Conservation (phyloP, 169 alveolate species). For the Cryptosporidium muris region DNA sequence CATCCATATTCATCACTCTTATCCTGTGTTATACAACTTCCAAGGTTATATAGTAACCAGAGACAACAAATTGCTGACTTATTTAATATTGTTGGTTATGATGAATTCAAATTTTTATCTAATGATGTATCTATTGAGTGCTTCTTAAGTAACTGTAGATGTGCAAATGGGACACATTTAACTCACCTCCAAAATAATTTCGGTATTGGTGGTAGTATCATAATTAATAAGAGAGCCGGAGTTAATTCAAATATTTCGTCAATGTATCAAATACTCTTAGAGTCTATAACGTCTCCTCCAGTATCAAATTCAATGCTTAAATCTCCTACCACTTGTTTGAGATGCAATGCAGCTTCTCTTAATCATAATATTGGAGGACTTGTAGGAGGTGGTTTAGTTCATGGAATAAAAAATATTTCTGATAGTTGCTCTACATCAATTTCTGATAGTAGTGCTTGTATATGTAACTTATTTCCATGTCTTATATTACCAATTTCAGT, state of each 20-base stretch:
- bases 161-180: neutral
- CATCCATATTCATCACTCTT: slow-evolving; percentile 49
- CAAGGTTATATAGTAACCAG: neutral
- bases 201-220: slow-evolving; percentile 1
- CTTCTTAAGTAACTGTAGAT: neutral
- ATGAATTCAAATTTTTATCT: slow-evolving; percentile 30
- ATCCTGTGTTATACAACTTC: slow-evolving; percentile 46
- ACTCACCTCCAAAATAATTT: neutral
- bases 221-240: neutral
- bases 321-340: neutral
- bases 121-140: neutral
- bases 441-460: slow-evolving; percentile 18
- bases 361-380: neutral
- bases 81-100: slow-evolving; percentile 29
- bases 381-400: neutral
- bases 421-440: neutral
- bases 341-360: neutral
- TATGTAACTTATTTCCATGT: slow-evolving; percentile 41
- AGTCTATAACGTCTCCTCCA: neutral
- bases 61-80: neutral
- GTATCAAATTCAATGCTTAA: slow-evolving; percentile 2
- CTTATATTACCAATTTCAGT: slow-evolving; percentile 51
- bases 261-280: neutral
- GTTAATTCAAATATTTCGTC: slow-evolving; percentile 31
- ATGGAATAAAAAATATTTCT: too few relatives aligned